Conservation (phyloP, 2,329 filamentous ascomycete species). For the Beauveria sp. region DNA sequence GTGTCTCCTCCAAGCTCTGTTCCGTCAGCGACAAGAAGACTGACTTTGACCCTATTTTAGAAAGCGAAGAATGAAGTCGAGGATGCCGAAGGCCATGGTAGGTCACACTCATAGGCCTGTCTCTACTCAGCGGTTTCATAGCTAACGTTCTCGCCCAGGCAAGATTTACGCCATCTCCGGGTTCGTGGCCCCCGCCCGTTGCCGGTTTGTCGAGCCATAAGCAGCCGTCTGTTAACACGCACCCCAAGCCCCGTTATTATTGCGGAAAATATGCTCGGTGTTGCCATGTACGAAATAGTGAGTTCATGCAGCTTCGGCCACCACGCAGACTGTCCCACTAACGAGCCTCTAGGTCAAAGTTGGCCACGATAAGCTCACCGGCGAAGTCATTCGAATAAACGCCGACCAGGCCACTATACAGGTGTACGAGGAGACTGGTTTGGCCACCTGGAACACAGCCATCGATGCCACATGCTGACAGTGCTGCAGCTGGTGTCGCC, state of each 20-base stretch:
- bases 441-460: constrained; percentile 18
- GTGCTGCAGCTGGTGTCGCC: constrained; percentile 74
- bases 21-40: constrained; percentile 15
- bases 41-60: constrained; percentile 17
- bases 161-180: constrained; percentile 58
- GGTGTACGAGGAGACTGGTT: constrained; percentile 98
- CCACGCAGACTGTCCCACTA: neutral
- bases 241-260: constrained; percentile 74
- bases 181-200: constrained; percentile 32
- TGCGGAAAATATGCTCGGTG: constrained; percentile 96
- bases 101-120: constrained; percentile 13
- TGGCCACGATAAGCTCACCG: constrained; percentile 83
- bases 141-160: constrained; percentile 31
- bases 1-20: neutral
- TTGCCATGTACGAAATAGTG: constrained; percentile 99
- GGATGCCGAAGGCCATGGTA: constrained; percentile 34
- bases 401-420: constrained; percentile 94
- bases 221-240: constrained; percentile 25
- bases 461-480: constrained; percentile 12
- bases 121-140: neutral
- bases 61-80: constrained; percentile 29
- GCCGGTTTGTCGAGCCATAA: constrained; percentile 7
- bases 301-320: constrained; percentile 22
- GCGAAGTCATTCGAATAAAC: constrained; percentile 97
- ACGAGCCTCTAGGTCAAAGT: constrained; percentile 66